Conservation (phyloP, 2,329 filamentous ascomycete genomes). For the Scolecobasidium constrictum region DNA sequence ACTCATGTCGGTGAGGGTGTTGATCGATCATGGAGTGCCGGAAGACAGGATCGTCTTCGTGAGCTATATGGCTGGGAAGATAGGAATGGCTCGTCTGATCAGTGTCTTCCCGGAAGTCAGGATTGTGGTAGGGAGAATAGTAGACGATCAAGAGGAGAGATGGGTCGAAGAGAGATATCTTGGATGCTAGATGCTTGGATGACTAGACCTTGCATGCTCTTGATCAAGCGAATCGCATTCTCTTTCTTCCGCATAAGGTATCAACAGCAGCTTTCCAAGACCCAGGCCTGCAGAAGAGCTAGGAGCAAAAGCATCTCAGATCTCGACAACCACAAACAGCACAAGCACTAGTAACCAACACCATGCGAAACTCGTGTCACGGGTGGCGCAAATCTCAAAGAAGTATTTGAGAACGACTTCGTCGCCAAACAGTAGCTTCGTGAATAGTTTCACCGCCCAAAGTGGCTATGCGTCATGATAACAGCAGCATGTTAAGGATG, state of each 20-base stretch:
- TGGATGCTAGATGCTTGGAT: slow-evolving; percentile 52
- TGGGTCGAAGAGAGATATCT: slow-evolving; percentile 90
- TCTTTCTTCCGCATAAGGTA: not conserved
- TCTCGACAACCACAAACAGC: not conserved
- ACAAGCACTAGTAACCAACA: not conserved
- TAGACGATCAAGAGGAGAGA: slow-evolving; percentile 64
- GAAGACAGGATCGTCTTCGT: slow-evolving; percentile 83
- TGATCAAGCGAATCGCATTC: no score
- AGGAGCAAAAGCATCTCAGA: not conserved
- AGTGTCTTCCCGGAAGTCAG: slow-evolving; percentile 82
- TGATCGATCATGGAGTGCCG: slow-evolving; percentile 84
- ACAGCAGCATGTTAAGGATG: no score
- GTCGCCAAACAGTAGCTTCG: no score
- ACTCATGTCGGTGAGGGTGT: slow-evolving; percentile 91
- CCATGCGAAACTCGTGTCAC: not conserved
- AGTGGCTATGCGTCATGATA: no score
- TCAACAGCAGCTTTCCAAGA: not conserved
- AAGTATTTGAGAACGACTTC: no score
- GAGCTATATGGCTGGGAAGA: slow-evolving; percentile 78
- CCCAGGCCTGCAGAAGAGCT: not conserved
- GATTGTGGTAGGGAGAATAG: slow-evolving; percentile 74
- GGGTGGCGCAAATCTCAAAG: no score
- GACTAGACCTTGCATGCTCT: no score
- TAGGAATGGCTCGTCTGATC: slow-evolving; percentile 73
- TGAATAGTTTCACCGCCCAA: no score